Evolutionary conservation across 2,329 filamentous ascomycete species (phyloP), one percentile per base, ranked within the genome.

Genomic region (Aureobasidium sp.): DNA sequence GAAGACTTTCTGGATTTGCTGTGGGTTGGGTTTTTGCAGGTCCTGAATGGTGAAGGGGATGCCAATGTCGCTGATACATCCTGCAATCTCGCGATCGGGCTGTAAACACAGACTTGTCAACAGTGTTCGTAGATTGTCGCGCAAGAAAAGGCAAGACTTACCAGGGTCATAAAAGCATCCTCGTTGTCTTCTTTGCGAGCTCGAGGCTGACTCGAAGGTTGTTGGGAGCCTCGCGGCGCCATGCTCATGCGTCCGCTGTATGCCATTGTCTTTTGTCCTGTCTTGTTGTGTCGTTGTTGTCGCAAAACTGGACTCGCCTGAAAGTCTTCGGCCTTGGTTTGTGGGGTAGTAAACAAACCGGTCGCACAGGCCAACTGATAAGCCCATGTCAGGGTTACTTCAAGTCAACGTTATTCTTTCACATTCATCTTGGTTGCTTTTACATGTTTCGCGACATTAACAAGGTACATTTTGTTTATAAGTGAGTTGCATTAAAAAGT

Each of bases 11-110:
- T 99, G 94, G 60, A 97, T 92, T 71, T 96, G 92, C 64, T 93
- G 85, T 3, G 94, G 88, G 69, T 96, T 96, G 5, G 94, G 94
- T 72, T 97, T 97, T 69, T 93, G 87, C 44, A 99, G 83, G 76
- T 99, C 93, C 65, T 88, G 84, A 20, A 92, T 81, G 39, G 85
- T 89, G 75, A 97, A 97, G 32, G 85, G 87, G 70, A 97, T 92
- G 63, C 93, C 93, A 70, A 97, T 96, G 74, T 97, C 94, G 71
- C 88, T 94, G 78, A 99, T 97, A 76, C 94, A 99, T 73, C 90
- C 92, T 68, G 93, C 93, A 65, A 99, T 97, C 75, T 99, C 94
- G 65, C 80, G 77, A 66, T 87, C 84, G 52, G 83, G 80, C 84
- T 87, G 57, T 12, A n/a, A 5, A 59, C 34, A 47, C 17, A 27